Percentiles rank a stretch among this genome's conserved stretches.
phyloP scores from a whole-genome alignment of 2,329 filamentous ascomycete species.

The Pseudopyricularia javanii region DNA sequence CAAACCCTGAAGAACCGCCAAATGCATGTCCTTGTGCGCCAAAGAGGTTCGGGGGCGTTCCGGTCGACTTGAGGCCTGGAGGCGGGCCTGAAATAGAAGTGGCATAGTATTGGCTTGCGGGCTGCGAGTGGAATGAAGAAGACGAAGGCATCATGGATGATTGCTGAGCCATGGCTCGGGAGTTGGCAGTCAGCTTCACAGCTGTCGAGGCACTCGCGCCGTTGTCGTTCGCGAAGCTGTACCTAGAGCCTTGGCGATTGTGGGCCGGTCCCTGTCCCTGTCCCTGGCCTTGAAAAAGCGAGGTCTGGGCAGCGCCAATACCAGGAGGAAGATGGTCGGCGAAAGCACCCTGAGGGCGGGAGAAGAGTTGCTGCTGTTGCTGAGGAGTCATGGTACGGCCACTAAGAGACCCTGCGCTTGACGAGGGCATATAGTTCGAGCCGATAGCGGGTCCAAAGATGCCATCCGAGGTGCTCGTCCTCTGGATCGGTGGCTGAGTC shows the following conservation, averaged over 20 bases:
- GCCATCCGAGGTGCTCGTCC: constrained; percentile 35
- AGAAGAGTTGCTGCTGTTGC: constrained; percentile 51
- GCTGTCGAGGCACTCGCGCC: constrained; percentile 45
- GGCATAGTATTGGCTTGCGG: constrained; percentile 64
- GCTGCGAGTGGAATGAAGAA: constrained; percentile 43
- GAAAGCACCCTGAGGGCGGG: constrained; percentile 39
- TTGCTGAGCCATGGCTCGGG: constrained; percentile 73
- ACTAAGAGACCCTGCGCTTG: constrained; percentile 46
- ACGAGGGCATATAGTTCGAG: constrained; percentile 33
- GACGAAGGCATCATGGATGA: constrained; percentile 70
- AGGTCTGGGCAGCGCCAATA: constrained; percentile 36
- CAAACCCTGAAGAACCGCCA: constrained; percentile 54
- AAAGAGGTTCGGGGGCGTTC: constrained; percentile 91
- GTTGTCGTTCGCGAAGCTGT: constrained; percentile 70
- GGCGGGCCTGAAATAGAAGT: constrained; percentile 84
- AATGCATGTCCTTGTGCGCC: constrained; percentile 71
- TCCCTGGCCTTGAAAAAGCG: constrained; percentile 40
- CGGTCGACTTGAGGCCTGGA: constrained; percentile 87
- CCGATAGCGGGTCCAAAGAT: constrained; percentile 40
- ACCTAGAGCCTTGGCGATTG: constrained; percentile 73
- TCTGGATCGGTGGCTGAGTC: constrained; percentile 68
- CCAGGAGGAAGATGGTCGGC: constrained; percentile 34
- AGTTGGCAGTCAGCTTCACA: constrained; percentile 68
- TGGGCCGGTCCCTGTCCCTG: constrained; percentile 52
- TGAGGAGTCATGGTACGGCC: constrained; percentile 68